Evolutionary conservation across 768 basidiomycete genomes (phyloP).

Genomic region (Kwoniella sp.): DNA sequence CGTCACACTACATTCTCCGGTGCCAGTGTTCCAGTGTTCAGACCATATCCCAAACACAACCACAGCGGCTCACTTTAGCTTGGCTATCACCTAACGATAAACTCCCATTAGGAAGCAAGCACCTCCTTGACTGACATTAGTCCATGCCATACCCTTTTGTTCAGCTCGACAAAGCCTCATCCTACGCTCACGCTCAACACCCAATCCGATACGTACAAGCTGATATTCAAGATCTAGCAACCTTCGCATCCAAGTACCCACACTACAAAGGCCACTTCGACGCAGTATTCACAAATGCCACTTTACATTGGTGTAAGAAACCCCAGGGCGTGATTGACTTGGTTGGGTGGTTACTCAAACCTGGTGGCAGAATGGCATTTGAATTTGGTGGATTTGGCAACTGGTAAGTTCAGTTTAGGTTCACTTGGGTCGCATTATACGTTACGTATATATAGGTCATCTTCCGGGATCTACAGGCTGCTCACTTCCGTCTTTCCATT

Average conservation of each 20-base stretch:
- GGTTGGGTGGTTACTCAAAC: conserved; percentile 66
- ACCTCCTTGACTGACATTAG: too few species aligned
- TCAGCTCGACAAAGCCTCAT: conserved; percentile 64
- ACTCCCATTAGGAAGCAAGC: too few species aligned
- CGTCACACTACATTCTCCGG: too few species aligned
- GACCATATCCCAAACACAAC: too few species aligned
- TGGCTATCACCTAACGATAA: too few species aligned
- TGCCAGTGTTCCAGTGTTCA: too few species aligned
- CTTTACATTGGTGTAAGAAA: conserved; percentile 81
- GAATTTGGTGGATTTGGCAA: conserved; percentile 81
- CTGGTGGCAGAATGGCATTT: conserved; percentile 70
- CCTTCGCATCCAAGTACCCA: conserved; percentile 27
- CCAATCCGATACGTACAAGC: conserved; percentile 29
- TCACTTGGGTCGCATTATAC: not conserved
- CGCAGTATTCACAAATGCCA: conserved; percentile 77
- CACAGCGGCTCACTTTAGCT: too few species aligned
- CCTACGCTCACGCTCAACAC: conserved; percentile 61
- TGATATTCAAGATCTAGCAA: conserved; percentile 58
- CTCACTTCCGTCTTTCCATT: too few species aligned
- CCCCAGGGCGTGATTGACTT: conserved; percentile 68
- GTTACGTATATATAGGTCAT: too few species aligned
- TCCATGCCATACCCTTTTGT: too few species aligned
- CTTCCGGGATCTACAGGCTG: too few species aligned
- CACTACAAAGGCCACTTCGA: conserved; percentile 61
- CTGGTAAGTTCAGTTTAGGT: conserved; percentile 57